Evolutionary conservation across 2,329 filamentous ascomycete species (phyloP), one percentile per base, ranked within the genome.

Genomic region (Epichloe bromicola): DNA sequence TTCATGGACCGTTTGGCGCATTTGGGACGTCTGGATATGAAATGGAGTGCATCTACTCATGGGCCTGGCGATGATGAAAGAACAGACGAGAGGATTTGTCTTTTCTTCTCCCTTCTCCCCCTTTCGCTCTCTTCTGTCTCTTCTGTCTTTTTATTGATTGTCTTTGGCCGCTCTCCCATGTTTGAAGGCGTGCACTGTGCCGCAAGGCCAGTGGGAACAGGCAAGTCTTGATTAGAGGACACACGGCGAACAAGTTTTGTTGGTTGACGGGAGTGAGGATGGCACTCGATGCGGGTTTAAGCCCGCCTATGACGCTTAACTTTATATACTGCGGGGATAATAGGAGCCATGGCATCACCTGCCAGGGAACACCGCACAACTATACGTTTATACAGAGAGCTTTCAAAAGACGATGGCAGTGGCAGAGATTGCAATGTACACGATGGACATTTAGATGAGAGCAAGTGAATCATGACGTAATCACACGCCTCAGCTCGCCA

Each of bases 21-120:
- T 44, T 39, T 30, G 48, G 48, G 33, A 44, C 42, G 48, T 50
- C 20, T 26, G 40, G 48, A 43, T 44, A 50, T 12, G 40, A 38
- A 42, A 50, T 23, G 41, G 34, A 46, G 33, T 46, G 30, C 44
- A 46, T 37, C 20, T 46, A 8, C 26, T 36, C 33, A 36, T n/a
- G 26, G 33, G 30, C 19, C n/a, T 17, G 12, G 40, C 34, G 39
- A 50, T 33, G 33, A 50, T 17, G 48, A 37, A 14, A 44, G 3
- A 46, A 46, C n/a, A 17, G 45, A 20, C 19, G 3, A 38, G 33
- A 20, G 14, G 15, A n/a, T 3, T 43, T 2, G n/a, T 42, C 17
- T 19, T 4, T 41, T 42, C n/a, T 14, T 42, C 5, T 17, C 23
- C 17, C 15, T 17, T 43, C 15, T 8, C 20, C 19, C 15, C 15